Evolutionary conservation across 768 basidiomycete species (phyloP), one percentile per base, ranked within the genome.

Genomic region (Amanita fuliginea): DNA sequence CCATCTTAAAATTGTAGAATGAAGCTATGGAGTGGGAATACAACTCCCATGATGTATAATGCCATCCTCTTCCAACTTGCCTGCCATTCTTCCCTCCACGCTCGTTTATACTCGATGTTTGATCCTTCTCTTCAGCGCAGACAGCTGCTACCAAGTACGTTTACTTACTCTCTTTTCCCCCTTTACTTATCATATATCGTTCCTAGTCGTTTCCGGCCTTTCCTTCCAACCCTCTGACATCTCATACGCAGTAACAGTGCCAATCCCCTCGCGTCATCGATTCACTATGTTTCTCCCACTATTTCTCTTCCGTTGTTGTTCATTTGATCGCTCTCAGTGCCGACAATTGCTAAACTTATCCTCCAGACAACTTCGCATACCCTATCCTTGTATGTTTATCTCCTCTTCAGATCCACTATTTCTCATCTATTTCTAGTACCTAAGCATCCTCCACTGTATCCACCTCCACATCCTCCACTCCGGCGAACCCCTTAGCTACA

Each of bases 1-100:
- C 43, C 89, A 89, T 62, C 75, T 74, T 2, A 53, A 62, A 48
- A 58, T 51, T 34, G 24, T 37, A 35, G n/a, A 34, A 22, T 35
- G n/a, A 28, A 28, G 28, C n/a, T 16, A 19, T 50, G 49, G 49
- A 50, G 53, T 54, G 53, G 53, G 53, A 54, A 51, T 19, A 26
- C 22, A 16, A 19, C 9, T 11, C 16, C 10, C 16, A 21, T 37
- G 13, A 43, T 28, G 30, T 36, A n/a, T 8, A 13, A 8, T 34
- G n/a, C 33, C 19, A 13, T 14, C 10, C 32, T 36, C 14, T 36
- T 8, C 28, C n/a, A 8, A 28, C 28, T 28, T 26, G 26, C 26
- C 28, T 28, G 28, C 9, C 9, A 9, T 36, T 24, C 21, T 35
- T n/a, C 21, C 46, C 26, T 35, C 45, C 37, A 47, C 46, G 18